These are phyloP conservation scores for Flaveria bidentis DNA, from an alignment of 129 eudicot species.

Conservation along the genomic window DNA sequence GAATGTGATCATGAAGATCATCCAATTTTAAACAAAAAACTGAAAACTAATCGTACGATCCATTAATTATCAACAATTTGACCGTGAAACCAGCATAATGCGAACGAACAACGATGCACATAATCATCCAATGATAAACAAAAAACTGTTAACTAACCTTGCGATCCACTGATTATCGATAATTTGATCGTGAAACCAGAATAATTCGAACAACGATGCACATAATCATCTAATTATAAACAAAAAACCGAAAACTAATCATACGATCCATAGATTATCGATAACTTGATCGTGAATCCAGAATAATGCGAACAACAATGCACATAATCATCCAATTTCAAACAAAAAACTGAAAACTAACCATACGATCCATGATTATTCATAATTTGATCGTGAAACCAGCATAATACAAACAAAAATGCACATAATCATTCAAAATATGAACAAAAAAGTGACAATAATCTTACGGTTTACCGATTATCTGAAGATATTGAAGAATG, in stretches of 20 bases:
- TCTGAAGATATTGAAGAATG: constrained; percentile 10
- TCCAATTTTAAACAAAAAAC: too few relatives aligned
- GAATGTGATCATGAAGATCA: too few relatives aligned
- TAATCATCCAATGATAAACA: not conserved
- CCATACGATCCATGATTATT: constrained; percentile 15
- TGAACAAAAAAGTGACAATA: not conserved
- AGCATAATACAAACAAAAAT: constrained; percentile 2
- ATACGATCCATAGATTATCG: constrained; percentile 28
- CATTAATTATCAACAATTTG: too few relatives aligned
- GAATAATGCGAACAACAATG: constrained; percentile 2
- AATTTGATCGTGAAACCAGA: not conserved
- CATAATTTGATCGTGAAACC: not conserved
- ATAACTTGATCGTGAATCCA: not conserved
- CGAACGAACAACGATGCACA: too few relatives aligned
- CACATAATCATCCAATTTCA: not conserved
- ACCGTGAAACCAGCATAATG: too few relatives aligned
- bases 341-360: not conserved
- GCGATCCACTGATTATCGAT: too few relatives aligned
- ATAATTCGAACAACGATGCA: constrained; percentile 12
- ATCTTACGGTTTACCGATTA: constrained; percentile 30
- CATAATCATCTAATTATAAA: not conserved
- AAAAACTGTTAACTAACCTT: too few relatives aligned
- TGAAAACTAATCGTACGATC: too few relatives aligned
- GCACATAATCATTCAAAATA: not conserved
- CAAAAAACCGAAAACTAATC: not conserved